A percentile compares a stretch with the other conserved stretches of the same genome.
Conservation (phyloP, 2,329 filamentous ascomycete genomes). For the Arthrobotrys megalospora region DNA sequence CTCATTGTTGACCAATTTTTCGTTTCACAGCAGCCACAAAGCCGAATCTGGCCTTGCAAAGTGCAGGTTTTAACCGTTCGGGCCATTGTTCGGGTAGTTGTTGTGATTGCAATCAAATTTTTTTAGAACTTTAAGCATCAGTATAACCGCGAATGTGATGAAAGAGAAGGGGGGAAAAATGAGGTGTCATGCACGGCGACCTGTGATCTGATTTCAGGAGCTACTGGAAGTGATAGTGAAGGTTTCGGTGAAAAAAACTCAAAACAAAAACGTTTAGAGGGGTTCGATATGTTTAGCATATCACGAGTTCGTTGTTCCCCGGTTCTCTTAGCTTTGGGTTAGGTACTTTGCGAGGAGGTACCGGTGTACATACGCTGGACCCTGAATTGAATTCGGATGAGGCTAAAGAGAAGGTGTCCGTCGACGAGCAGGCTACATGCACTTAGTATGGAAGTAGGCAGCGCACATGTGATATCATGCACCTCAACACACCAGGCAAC, state of each 20-base stretch:
- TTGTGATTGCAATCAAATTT: neutral
- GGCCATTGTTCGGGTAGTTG: neutral
- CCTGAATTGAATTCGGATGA: neutral
- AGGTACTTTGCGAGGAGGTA: neutral
- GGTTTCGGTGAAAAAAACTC: neutral
- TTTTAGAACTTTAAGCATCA: neutral
- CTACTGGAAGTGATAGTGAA: slow-evolving; percentile 19
- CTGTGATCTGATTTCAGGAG: slow-evolving; percentile 3
- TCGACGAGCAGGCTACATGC: neutral
- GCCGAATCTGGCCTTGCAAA: slow-evolving; percentile 4
- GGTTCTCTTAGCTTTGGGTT: neutral
- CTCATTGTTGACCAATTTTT: slow-evolving; percentile 1
- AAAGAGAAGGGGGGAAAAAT: neutral
- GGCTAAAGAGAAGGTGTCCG: neutral
- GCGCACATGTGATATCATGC: slow-evolving; percentile 24
- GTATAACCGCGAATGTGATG: neutral
- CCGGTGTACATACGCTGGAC: neutral
- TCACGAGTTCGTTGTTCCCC: neutral
- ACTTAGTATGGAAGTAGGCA: no score
- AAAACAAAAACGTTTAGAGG: neutral
- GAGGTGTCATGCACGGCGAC: neutral
- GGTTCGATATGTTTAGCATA: neutral
- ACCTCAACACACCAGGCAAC: slow-evolving; percentile 7
- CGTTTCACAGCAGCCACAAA: slow-evolving; percentile 25
- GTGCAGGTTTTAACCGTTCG: slow-evolving; percentile 4